Percentiles rank a stretch among this genome's conserved stretches.
Evolutionary conservation across 1,139 yeast genomes (phyloP).

Genomic region (Debaryomycetaceae sp.): DNA sequence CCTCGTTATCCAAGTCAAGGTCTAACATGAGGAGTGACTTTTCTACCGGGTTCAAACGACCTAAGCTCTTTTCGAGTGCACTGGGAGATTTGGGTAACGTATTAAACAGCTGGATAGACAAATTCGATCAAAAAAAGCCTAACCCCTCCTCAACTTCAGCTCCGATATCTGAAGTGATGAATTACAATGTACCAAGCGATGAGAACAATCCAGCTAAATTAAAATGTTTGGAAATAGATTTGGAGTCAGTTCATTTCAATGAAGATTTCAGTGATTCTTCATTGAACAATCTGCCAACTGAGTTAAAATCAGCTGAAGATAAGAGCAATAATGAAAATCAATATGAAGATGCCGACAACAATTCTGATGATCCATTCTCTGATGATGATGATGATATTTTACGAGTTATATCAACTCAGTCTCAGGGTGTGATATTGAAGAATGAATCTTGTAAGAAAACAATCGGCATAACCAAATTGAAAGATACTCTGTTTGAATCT

Average conservation of each 20-base stretch:
- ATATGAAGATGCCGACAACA: conserved; percentile 1
- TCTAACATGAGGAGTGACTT: conserved; percentile 24
- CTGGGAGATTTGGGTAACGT: conserved; percentile 6
- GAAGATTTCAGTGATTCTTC: conserved; percentile 17
- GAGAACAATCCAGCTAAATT: neutral
- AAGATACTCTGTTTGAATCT: neutral
- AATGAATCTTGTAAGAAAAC: neutral
- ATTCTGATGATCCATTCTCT: conserved; percentile 28
- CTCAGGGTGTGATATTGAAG: neutral
- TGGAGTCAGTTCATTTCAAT: conserved; percentile 13
- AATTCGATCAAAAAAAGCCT: conserved; percentile 19
- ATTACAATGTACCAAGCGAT: neutral
- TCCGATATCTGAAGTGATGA: neutral
- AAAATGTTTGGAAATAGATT: neutral
- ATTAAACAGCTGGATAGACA: conserved; percentile 32
- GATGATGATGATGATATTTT: conserved; percentile 21
- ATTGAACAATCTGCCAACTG: conserved; percentile 1
- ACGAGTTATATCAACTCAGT: neutral
- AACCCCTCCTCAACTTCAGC: neutral
- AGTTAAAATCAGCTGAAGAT: neutral
- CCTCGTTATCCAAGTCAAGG: conserved; percentile 26
- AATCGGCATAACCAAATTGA: neutral
- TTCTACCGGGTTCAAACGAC: conserved; percentile 3
- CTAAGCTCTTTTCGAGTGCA: conserved; percentile 1
- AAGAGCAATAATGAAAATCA: neutral